Evolutionary conservation across 1,139 yeast species (phyloP), one percentile per base, ranked within the genome.

Genomic region (Pichia sp.): DNA sequence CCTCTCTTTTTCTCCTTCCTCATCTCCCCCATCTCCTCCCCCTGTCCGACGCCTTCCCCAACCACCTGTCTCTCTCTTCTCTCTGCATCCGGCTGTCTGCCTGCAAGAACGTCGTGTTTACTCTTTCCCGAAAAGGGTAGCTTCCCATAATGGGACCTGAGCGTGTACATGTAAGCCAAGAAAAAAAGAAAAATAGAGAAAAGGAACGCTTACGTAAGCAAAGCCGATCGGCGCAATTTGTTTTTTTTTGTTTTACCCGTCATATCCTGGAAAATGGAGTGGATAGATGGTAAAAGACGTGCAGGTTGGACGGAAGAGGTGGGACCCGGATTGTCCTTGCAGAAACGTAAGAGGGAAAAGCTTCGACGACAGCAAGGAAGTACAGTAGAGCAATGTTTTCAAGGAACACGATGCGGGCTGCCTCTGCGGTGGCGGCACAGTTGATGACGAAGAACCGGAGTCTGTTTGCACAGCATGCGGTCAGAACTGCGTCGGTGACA

Each of bases 401-500:
- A 23, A 2, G 45, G 16, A 42, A 26, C 30, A 19, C 30, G 10
- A 19, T 16, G n/a, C n/a, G 45, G 30, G 11, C 45, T 13, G 45
- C 45, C 16, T 11, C 30, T 10, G 45, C 13, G 29, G 30, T 6
- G 5, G 30, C n/a, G 26, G 29, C 30, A 15, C 23, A 26, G 40
- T 13, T 36, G 6, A 5, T 15, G 40, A 15, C 15, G 15, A 36
- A 41, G 4, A 48, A 41, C 15, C 8, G 19, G 23, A 15, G 36
- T 19, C 23, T 31, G 13, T 31, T 48, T n/a, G 26, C 51, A 5
- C 51, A 42, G 16, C 30, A 31, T 44, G 45, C 52, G 10, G 34
- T 49, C 5, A 55, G 65, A 38, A 55, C 59, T 49, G 69, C 68
- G 1, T 56, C 61, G 3, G 64, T 64, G 5, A 57, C 64, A 3